Conservation (phyloP, 768 basidiomycete genomes). For the Suillus subaureus region DNA sequence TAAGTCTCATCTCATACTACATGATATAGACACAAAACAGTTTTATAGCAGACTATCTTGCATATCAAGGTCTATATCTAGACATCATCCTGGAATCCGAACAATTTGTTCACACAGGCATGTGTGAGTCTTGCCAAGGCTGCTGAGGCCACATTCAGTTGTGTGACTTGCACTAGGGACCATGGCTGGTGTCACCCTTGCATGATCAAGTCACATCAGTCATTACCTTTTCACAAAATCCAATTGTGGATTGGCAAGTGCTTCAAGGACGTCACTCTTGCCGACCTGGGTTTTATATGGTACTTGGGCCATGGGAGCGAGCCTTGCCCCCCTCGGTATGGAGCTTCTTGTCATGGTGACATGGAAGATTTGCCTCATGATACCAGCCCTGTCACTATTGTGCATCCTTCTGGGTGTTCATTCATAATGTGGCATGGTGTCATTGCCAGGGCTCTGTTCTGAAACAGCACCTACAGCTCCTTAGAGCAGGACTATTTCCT, state of each 20-base stretch:
- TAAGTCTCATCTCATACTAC: not conserved
- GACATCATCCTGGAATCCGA: conserved; percentile 2
- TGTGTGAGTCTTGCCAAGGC: not conserved
- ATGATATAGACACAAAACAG: conserved; percentile 8
- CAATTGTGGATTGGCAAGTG: conserved; percentile 21
- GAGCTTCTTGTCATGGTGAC: not conserved
- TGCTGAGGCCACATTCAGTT: conserved; percentile 5
- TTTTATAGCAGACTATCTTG: conserved; percentile 7
- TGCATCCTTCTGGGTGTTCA: conserved; percentile 8
- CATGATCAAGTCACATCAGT: not conserved
- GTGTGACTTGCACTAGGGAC: conserved; percentile 4
- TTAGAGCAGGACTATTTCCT: conserved; percentile 8
- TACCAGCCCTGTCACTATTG: not conserved
- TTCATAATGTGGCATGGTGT: conserved; percentile 8
- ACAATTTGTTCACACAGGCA: not conserved
- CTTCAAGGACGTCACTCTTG: conserved; percentile 17
- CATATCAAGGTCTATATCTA: conserved; percentile 1
- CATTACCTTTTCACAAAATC: conserved; percentile 17
- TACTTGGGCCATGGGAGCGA: conserved; percentile 23
- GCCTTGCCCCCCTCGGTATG: conserved; percentile 20
- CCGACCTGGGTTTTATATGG: conserved; percentile 19
- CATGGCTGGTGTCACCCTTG: conserved; percentile 6
- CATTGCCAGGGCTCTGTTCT: not conserved
- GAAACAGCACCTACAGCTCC: not conserved
- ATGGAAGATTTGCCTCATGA: not conserved